Evolutionary conservation across 768 basidiomycete species (phyloP).

Genomic region (Trametes sanguinea): DNA sequence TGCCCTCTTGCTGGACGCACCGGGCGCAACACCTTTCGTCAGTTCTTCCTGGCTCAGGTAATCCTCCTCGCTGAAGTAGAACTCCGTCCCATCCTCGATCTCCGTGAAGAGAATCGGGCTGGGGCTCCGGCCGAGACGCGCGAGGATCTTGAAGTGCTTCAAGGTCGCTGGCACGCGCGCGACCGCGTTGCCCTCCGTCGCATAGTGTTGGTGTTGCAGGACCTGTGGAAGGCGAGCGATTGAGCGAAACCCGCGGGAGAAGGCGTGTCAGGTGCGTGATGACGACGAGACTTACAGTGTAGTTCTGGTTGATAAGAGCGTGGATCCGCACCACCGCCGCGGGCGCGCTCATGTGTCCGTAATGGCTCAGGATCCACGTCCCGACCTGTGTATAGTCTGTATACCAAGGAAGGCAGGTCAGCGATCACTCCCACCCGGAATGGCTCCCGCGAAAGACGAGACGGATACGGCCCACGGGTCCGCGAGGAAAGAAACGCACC

Average conservation of each 20-base stretch:
- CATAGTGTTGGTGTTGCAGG: constrained; percentile 47
- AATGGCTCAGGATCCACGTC: constrained; percentile 59
- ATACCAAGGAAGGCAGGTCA: constrained; percentile 3
- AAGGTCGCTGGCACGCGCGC: constrained; percentile 67
- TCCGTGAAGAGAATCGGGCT: constrained; percentile 48
- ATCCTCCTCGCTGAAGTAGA: constrained; percentile 70
- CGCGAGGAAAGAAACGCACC: constrained; percentile 43
- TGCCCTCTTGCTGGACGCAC: constrained; percentile 40
- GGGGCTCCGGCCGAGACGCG: constrained; percentile 60
- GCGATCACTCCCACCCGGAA: background rate
- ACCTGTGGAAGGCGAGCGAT: constrained; percentile 38
- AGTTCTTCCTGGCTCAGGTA: constrained; percentile 48
- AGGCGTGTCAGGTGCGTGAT: background rate
- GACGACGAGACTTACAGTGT: constrained; percentile 36
- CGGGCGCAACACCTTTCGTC: constrained; percentile 6
- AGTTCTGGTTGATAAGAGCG: constrained; percentile 68
- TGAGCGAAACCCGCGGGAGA: background rate
- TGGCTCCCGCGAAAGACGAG: no score
- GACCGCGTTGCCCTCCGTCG: background rate
- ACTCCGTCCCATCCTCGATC: constrained; percentile 67
- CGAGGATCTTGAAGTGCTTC: constrained; percentile 76
- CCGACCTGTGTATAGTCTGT: constrained; percentile 60
- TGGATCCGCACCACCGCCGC: constrained; percentile 74
- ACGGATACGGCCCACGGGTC: background rate
- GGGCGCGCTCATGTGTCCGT: constrained; percentile 55